Evolutionary conservation across 371 early-diverging fungal species (phyloP), one percentile per base, ranked within the genome.

Genomic region (Fennellomyces sp.): DNA sequence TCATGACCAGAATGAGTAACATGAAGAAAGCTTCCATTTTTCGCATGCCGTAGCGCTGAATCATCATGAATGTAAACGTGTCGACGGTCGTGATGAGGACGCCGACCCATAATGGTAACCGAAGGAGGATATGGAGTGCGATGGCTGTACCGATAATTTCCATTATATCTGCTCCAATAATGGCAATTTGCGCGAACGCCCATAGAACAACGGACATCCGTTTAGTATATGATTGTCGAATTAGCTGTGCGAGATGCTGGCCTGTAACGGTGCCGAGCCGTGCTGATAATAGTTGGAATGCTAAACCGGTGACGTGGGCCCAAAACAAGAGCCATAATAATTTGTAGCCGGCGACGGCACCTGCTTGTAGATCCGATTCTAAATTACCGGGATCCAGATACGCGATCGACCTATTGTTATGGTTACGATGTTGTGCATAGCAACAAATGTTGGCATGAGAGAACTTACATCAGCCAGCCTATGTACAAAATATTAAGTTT

Each of bases 141-240:
- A 90, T 89, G 2, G 91, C 90, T 3, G 88, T 88, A 5, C 91
- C 91, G 17, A 91, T 81, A 26, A 91, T 88, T 65, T 91, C 91
- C 57, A 86, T 86, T 30, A 91, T 84, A 67, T 91, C 91, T 0
- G 86, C 81, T 0, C 88, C 90, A 15, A 91, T 87, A 50, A 91
- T 91, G n/a, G 90, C 91, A 25, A 82, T 58, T 60, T 91, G 91
- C 10, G 82, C 83, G 58, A 90, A 81, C 23, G 82, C 17, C 82
- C 87, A 91, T 8, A 90, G 69, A 28, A 77, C 58, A 1, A 63
- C 58, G 2, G 80, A 67, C 25, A 81, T 61, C 0, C 70, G 71
- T 29, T 67, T 64, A 45, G 76, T 76, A 52, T 88, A 89, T 29
- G 81, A 71, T 48, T 56, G 63, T 31, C 73, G 66, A 15, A 82